Evolutionary conservation across 805 yeast species (phyloP), one percentile per base, ranked within the genome.

Genomic region (Candida namnaoensis): DNA sequence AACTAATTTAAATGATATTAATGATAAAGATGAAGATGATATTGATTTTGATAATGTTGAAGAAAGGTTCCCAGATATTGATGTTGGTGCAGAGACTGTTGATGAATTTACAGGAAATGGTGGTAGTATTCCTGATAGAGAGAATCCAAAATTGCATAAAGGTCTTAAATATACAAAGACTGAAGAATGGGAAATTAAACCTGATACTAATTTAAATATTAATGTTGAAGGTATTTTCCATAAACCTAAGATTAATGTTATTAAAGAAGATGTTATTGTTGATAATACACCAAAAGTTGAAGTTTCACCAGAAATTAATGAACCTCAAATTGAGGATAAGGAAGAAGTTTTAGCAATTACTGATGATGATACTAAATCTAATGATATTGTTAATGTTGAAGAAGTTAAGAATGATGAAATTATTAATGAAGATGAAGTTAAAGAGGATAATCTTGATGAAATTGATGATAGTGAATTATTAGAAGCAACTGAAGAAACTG

Each of bases 31-130:
- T 30, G 41, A 34, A n/a, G 57, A 51, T 28, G 53, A 59, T 27
- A 57, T 56, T 10, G 70, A 65, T n/a, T 41, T 72, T 28, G 71
- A 62, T 6, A 57, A 71, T 32, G 74, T 69, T 2, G 80, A 74
- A 49, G 71, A 71, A 43, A 57, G 80, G 38, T 77, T 9, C 11
- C 19, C 19, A 19, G 5, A 11, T 27, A 27, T 9, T 7, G 30
- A 27, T 27, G 30, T 67, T 48, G 82, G 78, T 1, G 66, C 73
- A 3, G 19, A 19, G 19, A 19, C 19, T 19, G 19, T 19, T 19
- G 19, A n/a, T n/a, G n/a, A n/a, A n/a, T n/a, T n/a, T n/a, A n/a
- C n/a, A n/a, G n/a, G n/a, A n/a, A n/a, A n/a, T n/a, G n/a, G n/a
- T n/a, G n/a, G n/a, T n/a, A n/a, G n/a, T n/a, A n/a, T n/a, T n/a